Evolutionary conservation across 2,329 filamentous ascomycete species (phyloP), one percentile per base, ranked within the genome.

Genomic region (Diaporthe destruens): DNA sequence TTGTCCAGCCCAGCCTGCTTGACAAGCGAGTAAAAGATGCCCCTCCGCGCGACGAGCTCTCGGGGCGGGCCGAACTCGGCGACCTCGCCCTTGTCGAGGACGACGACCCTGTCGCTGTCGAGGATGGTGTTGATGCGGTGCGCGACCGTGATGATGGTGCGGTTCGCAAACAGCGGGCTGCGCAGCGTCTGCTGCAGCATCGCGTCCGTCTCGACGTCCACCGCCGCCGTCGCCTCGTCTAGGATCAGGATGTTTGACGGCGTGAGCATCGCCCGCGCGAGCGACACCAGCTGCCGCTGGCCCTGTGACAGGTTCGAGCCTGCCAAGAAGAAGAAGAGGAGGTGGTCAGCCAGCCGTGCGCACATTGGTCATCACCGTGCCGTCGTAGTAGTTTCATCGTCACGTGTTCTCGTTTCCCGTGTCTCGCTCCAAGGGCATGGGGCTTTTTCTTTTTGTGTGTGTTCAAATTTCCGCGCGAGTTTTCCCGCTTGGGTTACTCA

Each of bases 81-180:
- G 54, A 99, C 95, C 78, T 91, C 90, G 55, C 96, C 96, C 82
- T 93, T 93, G 80, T 98, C 95, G 7, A 99, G 89, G 65, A 99
- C 96, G 47, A 99, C 92, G 75, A 99, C 96, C 66, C 95, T 91
- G 84, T 99, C 96, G 74, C 88, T 90, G 81, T 93, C 91, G 39
- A 99, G 88, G 78, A 99, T 98, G 14, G 96, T 99, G 85, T 98
- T 98, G 85, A 99, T 97, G 71, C 96, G 92, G 85, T 99, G 96
- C 34, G 96, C 96, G 79, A 99, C 98, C 0, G 96, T 99, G 82
- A 99, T 97, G 82, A 99, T 98, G 49, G 96, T 99, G 69, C 94
- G 91, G 82, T 98, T 94, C 74, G 92, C 88, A 84, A 99, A 99
- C 20, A 92, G 81, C 29, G 89, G 87, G 47, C 88, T 88, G 44